Base-by-base conservation (phyloP, 2,329 filamentous ascomycete genomes). In the Pyrenophora teres region DNA sequence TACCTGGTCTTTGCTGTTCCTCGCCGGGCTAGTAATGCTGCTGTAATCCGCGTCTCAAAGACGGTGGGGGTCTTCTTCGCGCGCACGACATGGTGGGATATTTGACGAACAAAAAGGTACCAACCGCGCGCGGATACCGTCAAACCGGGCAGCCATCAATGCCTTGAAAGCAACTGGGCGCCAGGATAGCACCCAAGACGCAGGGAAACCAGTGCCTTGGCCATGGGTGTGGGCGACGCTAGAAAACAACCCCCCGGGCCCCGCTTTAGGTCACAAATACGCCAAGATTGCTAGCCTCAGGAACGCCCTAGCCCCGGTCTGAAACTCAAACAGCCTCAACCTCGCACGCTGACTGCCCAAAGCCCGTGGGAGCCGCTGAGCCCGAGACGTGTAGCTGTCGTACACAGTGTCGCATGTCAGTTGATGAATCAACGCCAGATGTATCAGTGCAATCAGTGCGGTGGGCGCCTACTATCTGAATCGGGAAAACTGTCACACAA, bases 401-500 rank as follows among this genome's bases (percentile, higher is more conserved):
- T 52, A 16, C 16, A 47, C 18, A 30, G 15, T 52, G 49, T 52
- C 49, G 45, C 49, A 52, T 19, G 8, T 52, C 39, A 30, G 15
- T 42, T 33, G 32, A 12, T 27, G 32, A 23, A 52, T 42, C 45
- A 42, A 52, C 44, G 39, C 44, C 33, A 27, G 38, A 27, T 35
- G 49, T 52, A 43, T 52, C 49, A 52, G 39, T 27, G 18, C 21
- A 23, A 23, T 15, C 21, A 23, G 21, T 23, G 43, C 19, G 43
- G 33, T 47, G 38, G 15, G 15, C 15, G 49, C 49, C 38, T 23
- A 47, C 41, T 47, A 19, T 30, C 16, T 33, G 23, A 19, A 23
- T 23, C 32, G 31, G 32, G 15, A 15, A 15, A 36, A 25, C 47
- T 47, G 49, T 31, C 43, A 31, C 43, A 13, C 18, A 25, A 33